A percentile compares a stretch with the other conserved stretches of the same genome.
Conservation (phyloP, 2,329 filamentous ascomycete genomes). For the Phialophora expanda region DNA sequence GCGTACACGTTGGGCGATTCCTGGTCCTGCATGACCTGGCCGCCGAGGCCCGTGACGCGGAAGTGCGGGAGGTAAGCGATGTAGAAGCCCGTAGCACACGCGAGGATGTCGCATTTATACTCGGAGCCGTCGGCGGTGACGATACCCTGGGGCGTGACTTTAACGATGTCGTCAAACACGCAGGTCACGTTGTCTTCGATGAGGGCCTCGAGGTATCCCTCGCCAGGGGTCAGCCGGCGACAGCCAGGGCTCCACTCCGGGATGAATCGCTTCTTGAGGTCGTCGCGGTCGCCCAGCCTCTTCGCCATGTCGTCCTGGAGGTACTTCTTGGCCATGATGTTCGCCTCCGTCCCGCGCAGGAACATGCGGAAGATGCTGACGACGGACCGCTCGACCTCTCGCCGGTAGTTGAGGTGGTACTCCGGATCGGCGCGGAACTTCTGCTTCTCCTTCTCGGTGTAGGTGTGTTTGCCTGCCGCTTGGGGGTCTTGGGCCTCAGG, state of each 20-base stretch:
- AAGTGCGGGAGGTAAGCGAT: conserved; percentile 52
- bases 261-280: conserved; percentile 37
- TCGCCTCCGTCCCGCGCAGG: conserved; percentile 30
- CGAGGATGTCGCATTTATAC: conserved; percentile 44
- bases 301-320: conserved; percentile 37
- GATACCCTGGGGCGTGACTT: conserved; percentile 44
- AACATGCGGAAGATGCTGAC: conserved; percentile 30
- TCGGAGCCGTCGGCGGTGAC: conserved; percentile 42
- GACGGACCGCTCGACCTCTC: conserved; percentile 24
- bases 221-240: conserved; percentile 54
- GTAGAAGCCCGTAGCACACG: conserved; percentile 48
- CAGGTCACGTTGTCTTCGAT: conserved; percentile 38
- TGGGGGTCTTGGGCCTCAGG: conserved; percentile 27
- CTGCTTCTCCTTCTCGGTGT: conserved; percentile 36
- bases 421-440: conserved; percentile 32
- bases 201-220: conserved; percentile 36
- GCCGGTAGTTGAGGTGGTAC: conserved; percentile 28
- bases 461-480: conserved; percentile 34
- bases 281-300: conserved; percentile 34
- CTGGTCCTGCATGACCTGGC: conserved; percentile 49
- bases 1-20: conserved; percentile 54
- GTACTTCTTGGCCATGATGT: conserved; percentile 21
- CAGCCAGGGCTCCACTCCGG: conserved; percentile 47
- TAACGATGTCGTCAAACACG: conserved; percentile 28
- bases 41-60: conserved; percentile 45